Conservation (phyloP, 75 land plant genomes). For the Pinus taeda region DNA sequence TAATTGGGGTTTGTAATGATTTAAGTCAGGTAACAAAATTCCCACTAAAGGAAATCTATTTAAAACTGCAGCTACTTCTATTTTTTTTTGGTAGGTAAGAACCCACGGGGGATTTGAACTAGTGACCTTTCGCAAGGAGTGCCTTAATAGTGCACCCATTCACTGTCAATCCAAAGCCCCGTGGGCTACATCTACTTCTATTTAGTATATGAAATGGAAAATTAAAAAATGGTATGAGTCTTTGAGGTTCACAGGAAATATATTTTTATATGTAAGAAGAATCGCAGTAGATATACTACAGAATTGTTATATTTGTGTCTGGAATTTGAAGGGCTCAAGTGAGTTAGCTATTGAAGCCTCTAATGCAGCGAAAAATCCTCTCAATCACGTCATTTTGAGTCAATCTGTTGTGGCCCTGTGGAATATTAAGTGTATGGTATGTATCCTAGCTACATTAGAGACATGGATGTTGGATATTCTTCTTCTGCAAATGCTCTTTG, state of each 20-base stretch:
- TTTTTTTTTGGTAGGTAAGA: too few species aligned
- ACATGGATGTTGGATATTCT: slow-evolving; percentile 68
- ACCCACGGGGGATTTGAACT: too few species aligned
- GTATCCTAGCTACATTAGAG: slow-evolving; percentile 29
- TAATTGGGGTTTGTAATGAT: slow-evolving; percentile 35
- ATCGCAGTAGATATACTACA: slow-evolving; percentile 52
- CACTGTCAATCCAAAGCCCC: too few species aligned
- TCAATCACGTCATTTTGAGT: slow-evolving; percentile 34
- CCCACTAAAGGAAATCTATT: slow-evolving; percentile 17
- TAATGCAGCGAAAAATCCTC: slow-evolving; percentile 40
- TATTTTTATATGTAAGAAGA: slow-evolving; percentile 23
- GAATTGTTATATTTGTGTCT: slow-evolving; percentile 49
- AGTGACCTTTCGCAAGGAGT: too few species aligned
- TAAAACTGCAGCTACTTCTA: slow-evolving; percentile 15
- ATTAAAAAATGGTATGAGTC: background rate
- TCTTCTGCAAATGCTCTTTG: slow-evolving; percentile 19
- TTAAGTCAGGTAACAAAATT: slow-evolving; percentile 15
- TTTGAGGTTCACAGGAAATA: slow-evolving; percentile 20
- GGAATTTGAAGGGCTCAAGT: background rate
- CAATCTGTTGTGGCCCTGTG: slow-evolving; percentile 25
- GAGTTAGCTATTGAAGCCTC: slow-evolving; percentile 25
- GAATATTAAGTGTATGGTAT: slow-evolving; percentile 13
- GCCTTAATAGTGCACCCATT: too few species aligned
- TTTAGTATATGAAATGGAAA: too few species aligned
- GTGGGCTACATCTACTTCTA: too few species aligned